Evolutionary conservation across 2,329 filamentous ascomycete genomes (phyloP).

Genomic region (Fusarium ramigenum): DNA sequence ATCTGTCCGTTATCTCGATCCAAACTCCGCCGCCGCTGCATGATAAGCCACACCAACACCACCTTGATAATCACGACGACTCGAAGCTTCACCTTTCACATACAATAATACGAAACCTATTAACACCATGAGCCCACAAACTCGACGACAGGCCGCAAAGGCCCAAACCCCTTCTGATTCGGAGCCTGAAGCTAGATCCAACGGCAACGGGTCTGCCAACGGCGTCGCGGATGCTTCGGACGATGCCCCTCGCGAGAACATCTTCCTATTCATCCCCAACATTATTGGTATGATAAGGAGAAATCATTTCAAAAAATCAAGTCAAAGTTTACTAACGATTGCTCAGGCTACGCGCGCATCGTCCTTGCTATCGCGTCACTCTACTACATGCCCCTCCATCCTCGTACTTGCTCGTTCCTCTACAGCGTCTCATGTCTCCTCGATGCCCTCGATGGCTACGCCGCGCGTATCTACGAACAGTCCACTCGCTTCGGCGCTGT

Average conservation of each 20-base stretch:
- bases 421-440: conserved; percentile 96
- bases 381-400: conserved; percentile 99
- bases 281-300: conserved; percentile 71
- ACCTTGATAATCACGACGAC: conserved; percentile 26
- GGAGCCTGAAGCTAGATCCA: conserved; percentile 44
- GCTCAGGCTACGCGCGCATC: conserved; percentile 77
- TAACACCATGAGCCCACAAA: conserved; percentile 51
- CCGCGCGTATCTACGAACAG: conserved; percentile 83
- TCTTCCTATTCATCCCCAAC: conserved; percentile 85
- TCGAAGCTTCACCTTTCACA: conserved; percentile 9
- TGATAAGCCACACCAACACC: conserved; percentile 39
- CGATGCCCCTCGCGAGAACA: conserved; percentile 69
- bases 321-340: conserved; percentile 22
- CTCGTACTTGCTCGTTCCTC: conserved; percentile 89
- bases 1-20: conserved; percentile 36
- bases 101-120: conserved; percentile 1
- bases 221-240: conserved; percentile 48
- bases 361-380: conserved; percentile 88
- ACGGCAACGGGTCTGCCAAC: conserved; percentile 56
- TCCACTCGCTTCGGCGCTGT: conserved; percentile 96
- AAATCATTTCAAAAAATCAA: not conserved
- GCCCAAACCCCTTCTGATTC: conserved; percentile 44
- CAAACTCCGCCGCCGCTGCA: conserved; percentile 9
- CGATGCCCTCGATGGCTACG: conserved; percentile 93
- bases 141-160: conserved; percentile 51